Evolutionary conservation across 768 basidiomycete species (phyloP).

Genomic region (Ramaria sp.): DNA sequence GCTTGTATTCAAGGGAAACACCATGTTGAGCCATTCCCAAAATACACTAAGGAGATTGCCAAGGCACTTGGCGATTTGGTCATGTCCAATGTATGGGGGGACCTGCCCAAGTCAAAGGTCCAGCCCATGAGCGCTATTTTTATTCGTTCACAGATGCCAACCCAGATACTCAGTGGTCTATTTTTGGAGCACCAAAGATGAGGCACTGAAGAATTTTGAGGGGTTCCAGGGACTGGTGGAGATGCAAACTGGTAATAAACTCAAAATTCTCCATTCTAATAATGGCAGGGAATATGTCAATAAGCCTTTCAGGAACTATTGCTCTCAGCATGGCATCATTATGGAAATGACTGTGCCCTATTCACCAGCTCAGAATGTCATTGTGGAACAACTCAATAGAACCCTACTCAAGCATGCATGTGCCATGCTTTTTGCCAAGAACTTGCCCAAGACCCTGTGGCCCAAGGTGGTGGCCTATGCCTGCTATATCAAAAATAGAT

Average conservation of each 20-base stretch:
- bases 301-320: conserved; percentile 14
- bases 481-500: conserved; percentile 2
- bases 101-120: neutral
- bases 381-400: conserved; percentile 5
- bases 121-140: neutral
- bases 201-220: neutral
- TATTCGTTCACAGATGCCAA: neutral
- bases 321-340: conserved; percentile 17
- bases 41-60: neutral
- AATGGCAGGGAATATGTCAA: conserved; percentile 11
- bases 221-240: neutral
- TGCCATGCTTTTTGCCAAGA: neutral
- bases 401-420: neutral
- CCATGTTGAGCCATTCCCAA: neutral
- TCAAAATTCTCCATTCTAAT: neutral
- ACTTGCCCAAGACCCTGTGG: neutral
- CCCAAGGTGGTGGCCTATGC: neutral
- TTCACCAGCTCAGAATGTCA: conserved; percentile 27
- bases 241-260: neutral
- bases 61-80: neutral
- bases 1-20: neutral
- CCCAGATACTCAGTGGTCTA: neutral
- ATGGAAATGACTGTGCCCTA: conserved; percentile 25
- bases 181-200: neutral
- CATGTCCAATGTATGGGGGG: neutral